Evolutionary conservation across 208 protist genomes (phyloP), one percentile per base, ranked within the genome.

Genomic region (Acanthamoeba sp.): DNA sequence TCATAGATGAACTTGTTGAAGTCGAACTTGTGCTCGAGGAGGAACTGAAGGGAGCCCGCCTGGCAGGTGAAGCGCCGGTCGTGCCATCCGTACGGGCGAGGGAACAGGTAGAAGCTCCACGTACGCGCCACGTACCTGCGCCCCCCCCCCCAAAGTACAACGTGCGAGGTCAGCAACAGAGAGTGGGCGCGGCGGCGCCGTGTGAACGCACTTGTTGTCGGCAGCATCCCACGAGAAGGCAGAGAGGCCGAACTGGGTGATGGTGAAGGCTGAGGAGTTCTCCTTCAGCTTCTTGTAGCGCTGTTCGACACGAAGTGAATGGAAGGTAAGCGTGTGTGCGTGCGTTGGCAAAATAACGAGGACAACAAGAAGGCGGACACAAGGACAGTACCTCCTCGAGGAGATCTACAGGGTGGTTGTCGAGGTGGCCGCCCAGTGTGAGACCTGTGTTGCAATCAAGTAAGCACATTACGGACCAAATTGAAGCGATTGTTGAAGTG

Each of bases 41-140:
- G 87, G 29, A 92, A 92, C 87, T 78, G 27, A 22, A 92, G 87
- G 38, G 62, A 78, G 29, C 34, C n/a, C 34, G 87, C 42, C 40
- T 92, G 87, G 62, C 87, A 76, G 27, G 62, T 50, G 64, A 78
- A 92, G 6, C 52, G 29, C 40, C 42, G 1, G 87, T 92, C 87
- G n/a, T 59, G 38, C 36, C 45, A 69, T 32, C n/a, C 38, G 78
- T 59, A 87, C 12, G 78, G 78, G 1, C 87, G 55, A 14, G 87
- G 87, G 87, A 92, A 92, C 27, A 92, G 55, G 62, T 92, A 92
- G 38, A 92, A 69, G 62, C 55, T 92, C 48, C 42, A 92, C n/a
- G 87, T 87, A 12, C n/a, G 38, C 36, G 78, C 78, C 42, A 29
- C 42, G n/a, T 59, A 87, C 27, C 78, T 87, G 38, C 29, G 6